Percentiles rank a stretch among this genome's conserved stretches.
Conservation (phyloP, 2,329 filamentous ascomycete genomes). For the Pseudocercospora vitis region DNA sequence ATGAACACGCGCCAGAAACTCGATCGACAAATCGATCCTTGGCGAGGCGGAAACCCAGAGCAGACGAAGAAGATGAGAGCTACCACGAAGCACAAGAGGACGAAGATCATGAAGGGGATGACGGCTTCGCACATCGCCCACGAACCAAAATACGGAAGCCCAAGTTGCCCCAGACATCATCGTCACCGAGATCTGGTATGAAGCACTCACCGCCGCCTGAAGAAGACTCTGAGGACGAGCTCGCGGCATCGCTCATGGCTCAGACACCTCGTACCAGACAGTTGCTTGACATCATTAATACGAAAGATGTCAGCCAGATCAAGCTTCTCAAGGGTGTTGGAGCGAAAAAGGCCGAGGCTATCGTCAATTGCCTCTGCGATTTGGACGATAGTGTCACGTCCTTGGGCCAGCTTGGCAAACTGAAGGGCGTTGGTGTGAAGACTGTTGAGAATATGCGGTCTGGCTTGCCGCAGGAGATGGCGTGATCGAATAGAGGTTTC, state of each 20-base stretch:
- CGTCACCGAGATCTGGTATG: constrained; percentile 1
- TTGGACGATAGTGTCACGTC: constrained; percentile 44
- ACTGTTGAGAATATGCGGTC: constrained; percentile 54
- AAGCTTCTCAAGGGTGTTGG: constrained; percentile 68
- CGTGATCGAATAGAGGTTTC: constrained; percentile 3
- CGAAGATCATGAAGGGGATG: constrained; percentile 39
- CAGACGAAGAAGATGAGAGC: constrained; percentile 44
- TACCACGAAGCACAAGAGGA: constrained; percentile 41
- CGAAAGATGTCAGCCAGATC: constrained; percentile 65
- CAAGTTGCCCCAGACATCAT: constrained; percentile 18
- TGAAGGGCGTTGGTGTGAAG: constrained; percentile 52
- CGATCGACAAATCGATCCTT: constrained; percentile 7
- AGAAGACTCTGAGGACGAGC: constrained; percentile 37
- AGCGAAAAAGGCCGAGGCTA: constrained; percentile 65
- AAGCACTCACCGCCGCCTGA: constrained; percentile 24
- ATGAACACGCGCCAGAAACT: constrained; percentile 11
- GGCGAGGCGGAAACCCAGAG: constrained; percentile 13
- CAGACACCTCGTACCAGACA: constrained; percentile 60
- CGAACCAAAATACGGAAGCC: constrained; percentile 39
- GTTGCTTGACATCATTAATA: constrained; percentile 71
- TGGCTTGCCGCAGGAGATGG: constrained; percentile 37
- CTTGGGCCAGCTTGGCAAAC: constrained; percentile 45
- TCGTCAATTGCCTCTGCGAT: constrained; percentile 51
- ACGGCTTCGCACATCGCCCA: constrained; percentile 42
- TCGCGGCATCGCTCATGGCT: constrained; percentile 26